A percentile compares a stretch with the other conserved stretches of the same genome.
Evolutionary conservation across 2,329 filamentous ascomycete genomes (phyloP).

Genomic region (Fusarium sp.): DNA sequence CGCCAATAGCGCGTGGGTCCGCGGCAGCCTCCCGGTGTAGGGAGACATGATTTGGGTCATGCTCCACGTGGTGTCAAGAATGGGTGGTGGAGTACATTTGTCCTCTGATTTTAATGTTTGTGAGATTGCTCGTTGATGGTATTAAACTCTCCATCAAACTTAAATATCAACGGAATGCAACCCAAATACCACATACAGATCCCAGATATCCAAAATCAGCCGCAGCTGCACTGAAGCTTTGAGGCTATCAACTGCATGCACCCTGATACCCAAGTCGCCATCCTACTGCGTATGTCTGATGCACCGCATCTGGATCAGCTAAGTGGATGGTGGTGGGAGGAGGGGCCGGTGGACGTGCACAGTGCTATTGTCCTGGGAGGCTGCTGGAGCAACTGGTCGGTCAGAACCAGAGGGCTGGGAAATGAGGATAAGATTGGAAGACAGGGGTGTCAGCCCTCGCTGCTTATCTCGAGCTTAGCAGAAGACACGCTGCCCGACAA

Average conservation of each 20-base stretch:
- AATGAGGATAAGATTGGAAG: constrained; percentile 26
- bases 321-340: neutral
- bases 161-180: constrained; percentile 24
- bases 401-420: constrained; percentile 16
- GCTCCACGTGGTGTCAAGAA: constrained; percentile 50
- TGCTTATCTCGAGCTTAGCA: constrained; percentile 28
- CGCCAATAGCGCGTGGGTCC: constrained; percentile 46
- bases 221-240: constrained; percentile 2
- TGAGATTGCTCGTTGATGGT: constrained; percentile 9
- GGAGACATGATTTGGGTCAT: constrained; percentile 45
- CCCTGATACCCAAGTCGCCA: neutral
- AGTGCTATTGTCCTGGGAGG: constrained; percentile 9
- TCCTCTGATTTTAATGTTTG: constrained; percentile 6
- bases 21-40: constrained; percentile 49
- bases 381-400: neutral
- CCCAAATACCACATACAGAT: constrained; percentile 2
- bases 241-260: constrained; percentile 1
- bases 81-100: constrained; percentile 43
- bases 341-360: constrained; percentile 7
- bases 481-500: neutral
- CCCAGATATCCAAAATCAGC: neutral
- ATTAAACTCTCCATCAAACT: constrained; percentile 5
- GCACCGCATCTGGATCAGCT: neutral
- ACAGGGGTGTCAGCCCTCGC: constrained; percentile 12
- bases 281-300: too few relatives aligned